Evolutionary conservation across 768 basidiomycete species (phyloP).

Genomic region (Kwoniella mangroviensis): DNA sequence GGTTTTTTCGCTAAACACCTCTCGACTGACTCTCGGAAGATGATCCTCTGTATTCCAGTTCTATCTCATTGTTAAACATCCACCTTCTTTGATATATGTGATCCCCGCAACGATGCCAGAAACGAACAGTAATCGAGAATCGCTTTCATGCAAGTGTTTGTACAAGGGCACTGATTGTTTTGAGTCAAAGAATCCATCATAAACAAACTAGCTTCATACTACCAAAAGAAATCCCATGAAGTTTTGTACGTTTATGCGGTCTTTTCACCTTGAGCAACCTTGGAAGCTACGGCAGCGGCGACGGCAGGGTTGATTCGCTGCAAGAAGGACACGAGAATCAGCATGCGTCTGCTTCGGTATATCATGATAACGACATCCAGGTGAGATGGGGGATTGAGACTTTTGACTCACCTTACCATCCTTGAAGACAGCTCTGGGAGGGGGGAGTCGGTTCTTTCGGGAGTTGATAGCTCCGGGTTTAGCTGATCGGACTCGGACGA

Average conservation of each 20-base stretch:
- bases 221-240: not conserved
- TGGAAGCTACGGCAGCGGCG: conserved; percentile 76
- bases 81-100: no score
- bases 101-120: not conserved
- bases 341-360: no score
- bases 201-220: not conserved
- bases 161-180: not conserved
- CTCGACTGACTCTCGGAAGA: no score
- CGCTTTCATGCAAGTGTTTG: conserved; percentile 25
- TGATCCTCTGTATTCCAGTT: no score
- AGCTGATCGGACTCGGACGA: conserved; percentile 96
- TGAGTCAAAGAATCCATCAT: conserved; percentile 5
- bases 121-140: conserved; percentile 9
- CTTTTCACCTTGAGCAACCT: conserved; percentile 53
- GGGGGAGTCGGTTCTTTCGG: conserved; percentile 84
- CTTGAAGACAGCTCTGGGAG: conserved; percentile 93
- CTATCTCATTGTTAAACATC: no score
- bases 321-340: conserved; percentile 39
- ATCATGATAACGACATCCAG: not conserved
- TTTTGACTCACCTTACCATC: conserved; percentile 58
- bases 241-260: conserved; percentile 26
- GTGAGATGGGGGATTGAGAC: not conserved
- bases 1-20: no score
- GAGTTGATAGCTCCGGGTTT: conserved; percentile 74
- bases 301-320: conserved; percentile 97